These are phyloP conservation scores for Jamesozyma lodderae DNA, from an alignment of 805 yeast species.

Conservation along the genomic window DNA sequence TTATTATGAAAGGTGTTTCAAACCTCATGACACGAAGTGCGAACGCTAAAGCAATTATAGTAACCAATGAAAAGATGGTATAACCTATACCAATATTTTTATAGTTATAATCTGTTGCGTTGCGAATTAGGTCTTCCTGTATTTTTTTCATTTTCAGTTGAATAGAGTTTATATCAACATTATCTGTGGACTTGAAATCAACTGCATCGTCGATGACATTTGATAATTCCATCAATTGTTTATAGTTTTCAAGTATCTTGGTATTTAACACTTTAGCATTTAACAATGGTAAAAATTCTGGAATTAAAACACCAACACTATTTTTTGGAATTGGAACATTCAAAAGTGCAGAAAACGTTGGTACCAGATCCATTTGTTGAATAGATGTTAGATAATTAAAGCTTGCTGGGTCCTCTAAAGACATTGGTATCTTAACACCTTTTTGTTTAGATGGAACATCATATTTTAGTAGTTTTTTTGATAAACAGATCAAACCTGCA, in stretches of 20 bases:
- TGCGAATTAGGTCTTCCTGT: constrained; percentile 43
- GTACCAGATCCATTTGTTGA: constrained; percentile 85
- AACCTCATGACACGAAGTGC: constrained; percentile 1
- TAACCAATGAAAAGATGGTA: constrained; percentile 13
- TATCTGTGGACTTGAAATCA: constrained; percentile 3
- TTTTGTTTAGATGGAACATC: constrained; percentile 13
- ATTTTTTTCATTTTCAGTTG: constrained; percentile 36
- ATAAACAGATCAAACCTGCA: constrained; percentile 64
- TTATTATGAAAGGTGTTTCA: constrained; percentile 5
- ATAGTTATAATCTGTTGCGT: constrained; percentile 69
- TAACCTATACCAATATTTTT: constrained; percentile 34
- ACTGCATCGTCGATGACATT: constrained; percentile 6
- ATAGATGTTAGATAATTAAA: constrained; percentile 50
- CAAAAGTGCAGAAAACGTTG: constrained; percentile 72
- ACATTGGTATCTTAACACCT: constrained; percentile 27
- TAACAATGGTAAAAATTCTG: constrained; percentile 49
- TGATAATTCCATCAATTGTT: constrained; percentile 39
- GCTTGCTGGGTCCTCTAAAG: constrained; percentile 27
- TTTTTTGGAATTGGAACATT: constrained; percentile 90
- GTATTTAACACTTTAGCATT: constrained; percentile 26
- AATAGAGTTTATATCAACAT: constrained; percentile 12
- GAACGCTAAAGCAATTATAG: constrained; percentile 3
- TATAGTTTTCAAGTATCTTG: constrained; percentile 41
- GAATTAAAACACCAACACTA: constrained; percentile 67
- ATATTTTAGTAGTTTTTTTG: constrained; percentile 43